Evolutionary conservation across 164 flowering plant species (phyloP).

Genomic region (Liquidambar formosana): DNA sequence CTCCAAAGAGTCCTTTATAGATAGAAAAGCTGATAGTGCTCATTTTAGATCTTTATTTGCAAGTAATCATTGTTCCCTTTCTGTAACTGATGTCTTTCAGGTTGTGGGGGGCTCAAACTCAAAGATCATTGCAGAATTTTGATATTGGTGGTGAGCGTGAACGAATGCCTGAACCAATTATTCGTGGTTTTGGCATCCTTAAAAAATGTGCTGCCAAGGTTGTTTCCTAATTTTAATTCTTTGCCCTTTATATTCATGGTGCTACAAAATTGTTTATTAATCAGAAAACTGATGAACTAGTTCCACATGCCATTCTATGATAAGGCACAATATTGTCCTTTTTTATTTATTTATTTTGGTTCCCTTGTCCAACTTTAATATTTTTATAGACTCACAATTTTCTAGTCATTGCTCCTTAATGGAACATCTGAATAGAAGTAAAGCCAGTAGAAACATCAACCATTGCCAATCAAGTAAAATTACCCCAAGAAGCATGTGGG

Average conservation of each 20-base stretch:
- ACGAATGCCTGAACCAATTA: constrained; percentile 91
- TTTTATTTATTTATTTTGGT: not conserved
- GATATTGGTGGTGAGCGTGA: constrained; percentile 98
- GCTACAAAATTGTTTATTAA: not conserved
- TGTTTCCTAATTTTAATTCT: not conserved
- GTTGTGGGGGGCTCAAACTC: constrained; percentile 99
- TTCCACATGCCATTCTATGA: not conserved
- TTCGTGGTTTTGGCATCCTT: constrained; percentile 92
- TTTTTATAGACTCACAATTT: too few species aligned
- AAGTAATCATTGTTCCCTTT: not conserved
- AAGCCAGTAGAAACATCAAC: too few species aligned
- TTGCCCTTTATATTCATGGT: not conserved
- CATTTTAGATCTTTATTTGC: not conserved
- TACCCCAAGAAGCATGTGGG: too few species aligned
- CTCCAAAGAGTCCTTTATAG: too few species aligned
- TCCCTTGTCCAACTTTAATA: too few species aligned
- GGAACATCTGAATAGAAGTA: too few species aligned
- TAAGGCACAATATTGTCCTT: too few species aligned
- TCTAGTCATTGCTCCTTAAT: too few species aligned
- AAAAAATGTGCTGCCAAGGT: constrained; percentile 99
- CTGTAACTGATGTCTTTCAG: constrained; percentile 34
- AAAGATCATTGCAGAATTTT: constrained; percentile 94
- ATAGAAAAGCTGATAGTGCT: not conserved
- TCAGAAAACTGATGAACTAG: not conserved
- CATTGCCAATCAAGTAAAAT: too few species aligned